Evolutionary conservation across 192 early-diverging fungal species (phyloP), one percentile per base, ranked within the genome.

Genomic region (Helicostylum pulchrum): DNA sequence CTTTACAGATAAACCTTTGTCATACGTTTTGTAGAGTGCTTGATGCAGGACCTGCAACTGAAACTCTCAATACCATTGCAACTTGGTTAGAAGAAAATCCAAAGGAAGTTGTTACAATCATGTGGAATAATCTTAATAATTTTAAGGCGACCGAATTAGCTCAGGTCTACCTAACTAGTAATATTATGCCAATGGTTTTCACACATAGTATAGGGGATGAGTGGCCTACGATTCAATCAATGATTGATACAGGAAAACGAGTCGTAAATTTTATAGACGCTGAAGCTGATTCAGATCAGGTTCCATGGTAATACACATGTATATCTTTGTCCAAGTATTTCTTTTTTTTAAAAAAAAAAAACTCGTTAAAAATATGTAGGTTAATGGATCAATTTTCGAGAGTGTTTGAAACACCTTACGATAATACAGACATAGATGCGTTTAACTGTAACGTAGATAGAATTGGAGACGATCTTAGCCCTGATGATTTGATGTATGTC

Each of bases 91-190:
- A 86, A 11, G 52, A 47, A 14, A 86, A 93, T 61, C 77, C 75
- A n/a, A 75, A 82, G 61, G 88, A 93, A 61, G 84, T 93, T 14
- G 58, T 93, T n/a, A 87, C 88, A 9, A 85, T 93, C 50, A 86
- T 88, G 66, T 80, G 90, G 68, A 82, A 88, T 49, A 90, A 93
- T 71, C 57, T 73, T 6, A 77, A 71, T 50, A 77, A 77, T 15
- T 73, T 88, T 31, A 43, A 74, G 11, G 65, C 84, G 0, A 52
- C 69, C 10, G 73, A 73, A 0, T 80, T 85, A 14, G 73, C 59
- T n/a, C 44, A 47, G 1, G 57, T 50, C 10, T 70, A 64, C 19
- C 30, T 34, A 31, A 34, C 12, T 20, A 63, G 61, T 17, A 44
- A 60, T 6, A 70, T 70, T 15, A 50, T 46, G 39, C 68, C 68